Base-by-base conservation (phyloP, 306 rosid species). In the Rosa lucieae region DNA sequence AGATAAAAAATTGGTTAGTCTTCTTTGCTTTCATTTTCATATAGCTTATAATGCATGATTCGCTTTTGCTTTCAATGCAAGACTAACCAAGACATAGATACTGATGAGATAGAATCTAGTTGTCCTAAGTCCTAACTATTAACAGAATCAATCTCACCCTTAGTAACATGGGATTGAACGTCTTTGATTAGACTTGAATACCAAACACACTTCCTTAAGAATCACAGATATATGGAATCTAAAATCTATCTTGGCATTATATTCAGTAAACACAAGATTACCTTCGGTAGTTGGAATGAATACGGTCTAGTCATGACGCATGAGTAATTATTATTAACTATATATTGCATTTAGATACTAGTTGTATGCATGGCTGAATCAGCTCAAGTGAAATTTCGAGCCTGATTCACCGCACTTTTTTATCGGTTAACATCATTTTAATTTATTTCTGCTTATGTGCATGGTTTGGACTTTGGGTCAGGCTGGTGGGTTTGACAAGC, bases 401-500 rank as follows among this genome's bases (percentile, higher is more conserved):
- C 17, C 72, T 68, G 26, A 67, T 68, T 20, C 52, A 40, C 52
- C 21, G 10, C 4, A 32, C 43, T 29, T 58, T 21, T 66, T 72
- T 32, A 1, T 51, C 18, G 48, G 43, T 52, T 35, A 52, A 12
- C 42, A 55, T 39, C 13, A 55, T 52, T 35, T 55, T 26, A 26
- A 26, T 26, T 26, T 39, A 21, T 42, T 12, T 23, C 43, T 32
- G 39, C 18, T 63, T 32, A 42, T 56, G 72, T 72, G 48, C 78
- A 35, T 23, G 12, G 20, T 63, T 66, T 83, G 67, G 66, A 12
- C 84, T 73, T 77, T 81, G 81, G 48, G 13, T 80, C 81, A 95
- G 99, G 99, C 88, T 26, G 99, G 99, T 68, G 99, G 98, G 7
- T 95, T 95, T 80, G 89, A 95, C 90, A 90, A 82, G 82, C 80